These are phyloP conservation scores for Beauveria brongniartii DNA, from an alignment of 2,329 filamentous ascomycete species.

Conservation along the genomic window DNA sequence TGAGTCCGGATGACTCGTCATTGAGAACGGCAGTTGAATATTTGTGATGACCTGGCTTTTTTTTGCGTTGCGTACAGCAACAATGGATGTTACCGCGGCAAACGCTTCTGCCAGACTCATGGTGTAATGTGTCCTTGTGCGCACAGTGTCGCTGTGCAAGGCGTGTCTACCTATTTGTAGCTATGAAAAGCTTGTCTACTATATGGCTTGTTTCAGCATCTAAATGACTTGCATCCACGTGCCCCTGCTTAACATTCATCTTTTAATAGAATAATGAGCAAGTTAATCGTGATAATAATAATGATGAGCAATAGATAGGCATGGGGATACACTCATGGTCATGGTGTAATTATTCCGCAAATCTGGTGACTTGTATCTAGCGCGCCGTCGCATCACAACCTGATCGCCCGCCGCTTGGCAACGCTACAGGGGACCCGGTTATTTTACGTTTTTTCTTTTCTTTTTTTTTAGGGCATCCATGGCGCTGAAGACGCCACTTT, in stretches of 20 bases:
- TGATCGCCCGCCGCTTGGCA: not conserved
- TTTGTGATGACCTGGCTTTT: not conserved
- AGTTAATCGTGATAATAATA: no score
- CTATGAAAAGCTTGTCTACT: no score
- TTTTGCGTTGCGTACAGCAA: not conserved
- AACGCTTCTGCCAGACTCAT: not conserved
- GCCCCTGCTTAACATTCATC: no score
- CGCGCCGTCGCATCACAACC: conserved; percentile 9
- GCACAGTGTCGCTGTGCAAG: no score
- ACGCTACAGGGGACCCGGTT: not conserved
- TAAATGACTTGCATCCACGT: no score
- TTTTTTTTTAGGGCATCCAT: not conserved
- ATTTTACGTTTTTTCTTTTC: no score
- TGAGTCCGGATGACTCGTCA: not conserved
- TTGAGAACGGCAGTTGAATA: not conserved
- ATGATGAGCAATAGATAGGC: no score
- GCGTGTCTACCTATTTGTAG: no score
- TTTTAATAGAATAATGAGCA: no score
- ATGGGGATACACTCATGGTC: no score
- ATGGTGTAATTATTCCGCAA: not conserved
- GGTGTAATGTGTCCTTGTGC: no score
- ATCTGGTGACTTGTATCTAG: conserved; percentile 1
- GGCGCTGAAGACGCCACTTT: not conserved
- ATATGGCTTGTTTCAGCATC: no score
- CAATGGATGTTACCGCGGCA: not conserved